These are phyloP conservation scores for Venturia aucupariae DNA, from an alignment of 2,329 filamentous ascomycete species.

Conservation along the genomic window DNA sequence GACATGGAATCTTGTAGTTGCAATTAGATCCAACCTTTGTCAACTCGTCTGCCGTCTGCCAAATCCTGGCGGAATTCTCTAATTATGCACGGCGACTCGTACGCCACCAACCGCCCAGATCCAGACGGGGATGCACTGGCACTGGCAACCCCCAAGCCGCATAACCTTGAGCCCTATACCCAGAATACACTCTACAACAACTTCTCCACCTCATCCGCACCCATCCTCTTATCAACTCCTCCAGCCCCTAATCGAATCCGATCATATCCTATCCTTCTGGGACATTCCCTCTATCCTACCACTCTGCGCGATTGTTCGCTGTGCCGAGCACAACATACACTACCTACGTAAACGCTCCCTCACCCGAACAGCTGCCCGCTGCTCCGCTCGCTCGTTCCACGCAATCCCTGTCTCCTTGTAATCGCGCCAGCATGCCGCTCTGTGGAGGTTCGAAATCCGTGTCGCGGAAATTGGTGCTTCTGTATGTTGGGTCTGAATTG, in stretches of 20 bases:
- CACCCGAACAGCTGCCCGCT: not conserved
- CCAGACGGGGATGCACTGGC: not conserved
- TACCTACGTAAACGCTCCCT: not conserved
- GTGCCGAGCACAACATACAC: not conserved
- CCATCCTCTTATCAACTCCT: not conserved
- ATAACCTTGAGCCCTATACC: not conserved
- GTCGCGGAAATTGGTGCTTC: slow-evolving; percentile 90
- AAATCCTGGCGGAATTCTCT: too few relatives aligned
- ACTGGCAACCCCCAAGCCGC: too few relatives aligned
- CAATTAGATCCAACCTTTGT: not conserved
- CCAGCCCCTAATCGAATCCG: not conserved
- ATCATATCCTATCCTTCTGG: not conserved
- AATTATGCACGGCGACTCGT: too few relatives aligned
- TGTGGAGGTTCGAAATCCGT: slow-evolving; percentile 56
- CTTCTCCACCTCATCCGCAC: not conserved
- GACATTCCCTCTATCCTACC: not conserved
- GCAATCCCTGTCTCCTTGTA: not conserved
- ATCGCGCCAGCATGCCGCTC: slow-evolving; percentile 5
- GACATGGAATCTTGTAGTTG: not conserved
- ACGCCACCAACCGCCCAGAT: not conserved
- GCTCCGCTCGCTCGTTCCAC: not conserved
- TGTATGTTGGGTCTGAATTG: slow-evolving; percentile 50
- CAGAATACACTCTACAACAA: not conserved
- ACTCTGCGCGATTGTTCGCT: not conserved
- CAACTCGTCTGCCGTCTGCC: not conserved